These are phyloP conservation scores for Daldinia eschscholtzii DNA, from an alignment of 2,329 filamentous ascomycete species.

Conservation along the genomic window DNA sequence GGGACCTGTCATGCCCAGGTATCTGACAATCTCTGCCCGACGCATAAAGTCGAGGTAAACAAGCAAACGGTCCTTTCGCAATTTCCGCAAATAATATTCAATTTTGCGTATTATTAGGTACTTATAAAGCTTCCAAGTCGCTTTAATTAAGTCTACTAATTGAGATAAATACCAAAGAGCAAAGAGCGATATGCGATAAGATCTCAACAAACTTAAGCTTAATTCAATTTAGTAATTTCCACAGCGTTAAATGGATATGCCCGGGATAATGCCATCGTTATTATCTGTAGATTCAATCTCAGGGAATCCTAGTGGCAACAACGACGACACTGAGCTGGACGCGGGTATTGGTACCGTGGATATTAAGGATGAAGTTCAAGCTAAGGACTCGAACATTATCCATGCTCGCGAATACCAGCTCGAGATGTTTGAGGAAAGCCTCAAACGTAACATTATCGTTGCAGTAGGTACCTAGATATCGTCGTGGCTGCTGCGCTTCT, in stretches of 20 bases:
- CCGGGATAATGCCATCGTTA: conserved; percentile 1
- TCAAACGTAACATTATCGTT: conserved; percentile 78
- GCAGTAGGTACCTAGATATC: conserved; percentile 62
- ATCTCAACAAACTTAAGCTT: background rate
- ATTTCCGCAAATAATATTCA: background rate
- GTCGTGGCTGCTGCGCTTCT: background rate
- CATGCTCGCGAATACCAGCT: conserved; percentile 74
- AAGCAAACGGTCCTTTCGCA: background rate
- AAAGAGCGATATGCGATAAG: background rate
- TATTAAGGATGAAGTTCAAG: conserved; percentile 18
- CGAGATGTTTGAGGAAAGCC: conserved; percentile 80
- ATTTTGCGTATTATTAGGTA: background rate
- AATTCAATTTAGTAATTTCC: background rate
- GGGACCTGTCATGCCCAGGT: background rate
- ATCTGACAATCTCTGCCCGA: conserved; percentile 2
- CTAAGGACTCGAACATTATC: conserved; percentile 52
- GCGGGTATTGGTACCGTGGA: background rate
- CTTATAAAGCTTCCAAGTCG: background rate
- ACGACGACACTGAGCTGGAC: conserved; percentile 4
- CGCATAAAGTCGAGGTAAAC: background rate
- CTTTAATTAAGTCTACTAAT: background rate
- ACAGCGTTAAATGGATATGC: conserved; percentile 6
- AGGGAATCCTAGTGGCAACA: conserved; percentile 16
- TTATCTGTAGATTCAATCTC: conserved; percentile 26
- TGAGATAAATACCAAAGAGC: background rate